Evolutionary conservation across 495 filamentous ascomycete species (phyloP).

Genomic region (Penicilliopsis zonata): DNA sequence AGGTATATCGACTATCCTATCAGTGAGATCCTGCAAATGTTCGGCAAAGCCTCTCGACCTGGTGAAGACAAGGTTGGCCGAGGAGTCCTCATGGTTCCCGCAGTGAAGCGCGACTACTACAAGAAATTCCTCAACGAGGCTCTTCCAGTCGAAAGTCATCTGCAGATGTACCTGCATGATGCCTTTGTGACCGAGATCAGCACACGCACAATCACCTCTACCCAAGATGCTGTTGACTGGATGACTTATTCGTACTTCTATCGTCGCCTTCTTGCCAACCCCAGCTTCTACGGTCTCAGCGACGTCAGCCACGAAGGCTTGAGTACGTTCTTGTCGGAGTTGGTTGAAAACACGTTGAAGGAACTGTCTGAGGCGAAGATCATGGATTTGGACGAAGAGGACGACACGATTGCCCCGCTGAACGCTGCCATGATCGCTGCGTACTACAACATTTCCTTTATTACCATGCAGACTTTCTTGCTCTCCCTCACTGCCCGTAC

Average conservation of each 20-base stretch:
- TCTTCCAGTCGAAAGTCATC: conserved; percentile 86
- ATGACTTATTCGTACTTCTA: conserved; percentile 98
- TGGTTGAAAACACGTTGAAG: conserved; percentile 86
- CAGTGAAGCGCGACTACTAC: conserved; percentile 93
- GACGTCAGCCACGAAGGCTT: conserved; percentile 88
- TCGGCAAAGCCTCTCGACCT: conserved; percentile 78
- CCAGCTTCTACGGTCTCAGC: conserved; percentile 86
- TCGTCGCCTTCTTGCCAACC: conserved; percentile 89
- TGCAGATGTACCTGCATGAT: conserved; percentile 84
- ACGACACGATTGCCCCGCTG: conserved; percentile 77
- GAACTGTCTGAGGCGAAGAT: conserved; percentile 91
- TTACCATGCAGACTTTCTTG: conserved; percentile 99
- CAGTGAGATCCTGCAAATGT: conserved; percentile 98
- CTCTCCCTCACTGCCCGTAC: conserved; percentile 80
- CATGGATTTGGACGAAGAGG: conserved; percentile 92
- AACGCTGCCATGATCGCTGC: conserved; percentile 97
- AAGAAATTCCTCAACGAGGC: conserved; percentile 98
- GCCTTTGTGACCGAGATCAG: conserved; percentile 95
- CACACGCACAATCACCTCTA: conserved; percentile 83
- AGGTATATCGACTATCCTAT: conserved; percentile 95
- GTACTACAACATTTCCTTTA: conserved; percentile 98
- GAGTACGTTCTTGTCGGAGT: conserved; percentile 86
- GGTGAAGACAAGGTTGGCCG: conserved; percentile 69
- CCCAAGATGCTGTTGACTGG: conserved; percentile 97
- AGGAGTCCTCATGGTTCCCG: conserved; percentile 89